These are phyloP conservation scores for Pittosporum tobira DNA, from an alignment of 129 eudicot species.

Conservation along the genomic window DNA sequence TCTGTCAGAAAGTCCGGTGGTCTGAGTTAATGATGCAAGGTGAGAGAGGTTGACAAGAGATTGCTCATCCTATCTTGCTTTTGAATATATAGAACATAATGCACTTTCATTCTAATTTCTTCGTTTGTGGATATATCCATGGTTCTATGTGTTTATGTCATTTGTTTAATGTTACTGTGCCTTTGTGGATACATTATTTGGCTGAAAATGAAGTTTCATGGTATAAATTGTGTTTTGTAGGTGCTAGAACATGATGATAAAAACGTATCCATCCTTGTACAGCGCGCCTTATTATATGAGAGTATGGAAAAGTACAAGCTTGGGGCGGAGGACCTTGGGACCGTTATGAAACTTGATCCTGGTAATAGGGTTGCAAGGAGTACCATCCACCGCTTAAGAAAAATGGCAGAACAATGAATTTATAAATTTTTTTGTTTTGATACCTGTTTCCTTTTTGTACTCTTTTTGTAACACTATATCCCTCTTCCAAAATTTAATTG, in stretches of 20 bases:
- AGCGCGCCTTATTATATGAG: slow-evolving; percentile 91
- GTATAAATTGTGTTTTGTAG: slow-evolving; percentile 30
- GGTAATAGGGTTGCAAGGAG: slow-evolving; percentile 94
- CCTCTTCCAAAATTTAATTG: not conserved
- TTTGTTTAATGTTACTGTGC: not conserved
- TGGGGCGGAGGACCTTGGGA: slow-evolving; percentile 93
- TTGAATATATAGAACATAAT: not conserved
- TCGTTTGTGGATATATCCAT: too few species aligned
- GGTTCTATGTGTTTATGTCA: not conserved
- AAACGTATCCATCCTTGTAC: slow-evolving; percentile 78
- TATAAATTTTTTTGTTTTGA: not conserved
- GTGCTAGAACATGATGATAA: slow-evolving; percentile 59
- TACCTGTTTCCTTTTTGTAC: not conserved
- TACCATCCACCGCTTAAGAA: slow-evolving; percentile 76
- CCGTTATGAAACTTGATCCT: slow-evolving; percentile 90
- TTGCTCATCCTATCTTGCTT: not conserved
- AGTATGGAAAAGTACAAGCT: slow-evolving; percentile 98
- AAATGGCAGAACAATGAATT: slow-evolving; percentile 53
- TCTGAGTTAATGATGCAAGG: not conserved
- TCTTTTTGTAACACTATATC: slow-evolving; percentile 1
- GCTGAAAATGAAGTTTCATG: not conserved
- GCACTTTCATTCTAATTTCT: not conserved
- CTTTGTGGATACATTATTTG: not conserved
- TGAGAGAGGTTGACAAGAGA: not conserved
- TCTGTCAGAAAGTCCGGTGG: not conserved